Percentiles rank a stretch among this genome's conserved stretches.
Evolutionary conservation across 2,329 filamentous ascomycete genomes (phyloP).

Genomic region (Pseudogymnoascus sp.): DNA sequence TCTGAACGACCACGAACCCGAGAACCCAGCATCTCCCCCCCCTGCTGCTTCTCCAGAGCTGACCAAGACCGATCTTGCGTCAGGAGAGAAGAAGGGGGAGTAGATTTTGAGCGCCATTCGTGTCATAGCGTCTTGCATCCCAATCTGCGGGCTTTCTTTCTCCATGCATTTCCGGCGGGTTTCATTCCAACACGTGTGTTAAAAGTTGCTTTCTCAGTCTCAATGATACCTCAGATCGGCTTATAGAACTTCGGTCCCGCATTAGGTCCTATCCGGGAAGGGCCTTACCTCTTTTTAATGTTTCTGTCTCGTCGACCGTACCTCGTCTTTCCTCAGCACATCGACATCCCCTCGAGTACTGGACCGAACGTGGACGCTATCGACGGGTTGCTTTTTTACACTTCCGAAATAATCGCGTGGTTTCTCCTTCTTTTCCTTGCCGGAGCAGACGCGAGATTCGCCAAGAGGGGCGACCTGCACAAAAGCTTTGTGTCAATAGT

Average conservation of each 20-base stretch:
- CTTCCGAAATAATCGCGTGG: conserved; percentile 23
- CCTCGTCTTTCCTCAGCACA: conserved; percentile 13
- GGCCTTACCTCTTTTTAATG: conserved; percentile 12
- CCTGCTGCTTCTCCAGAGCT: conserved; percentile 61
- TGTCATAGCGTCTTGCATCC: conserved; percentile 31
- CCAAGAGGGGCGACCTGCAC: conserved; percentile 16
- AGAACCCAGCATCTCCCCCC: conserved; percentile 62
- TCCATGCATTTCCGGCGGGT: conserved; percentile 38
- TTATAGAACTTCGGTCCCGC: conserved; percentile 29
- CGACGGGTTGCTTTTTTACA: conserved; percentile 25
- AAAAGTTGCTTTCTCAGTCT: conserved; percentile 38
- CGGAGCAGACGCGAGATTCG: conserved; percentile 17
- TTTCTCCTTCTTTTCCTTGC: conserved; percentile 22
- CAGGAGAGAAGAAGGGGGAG: conserved; percentile 39
- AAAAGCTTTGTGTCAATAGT: conserved; percentile 30
- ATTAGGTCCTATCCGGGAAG: conserved; percentile 23
- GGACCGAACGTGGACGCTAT: conserved; percentile 16
- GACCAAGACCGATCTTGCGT: conserved; percentile 53
- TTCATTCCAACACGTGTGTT: conserved; percentile 34
- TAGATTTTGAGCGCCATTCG: conserved; percentile 8
- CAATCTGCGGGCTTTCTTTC: conserved; percentile 35
- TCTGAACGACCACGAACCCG: conserved; percentile 45
- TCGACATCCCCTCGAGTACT: conserved; percentile 8
- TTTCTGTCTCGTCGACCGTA: conserved; percentile 11
- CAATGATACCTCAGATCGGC: conserved; percentile 38